These are phyloP conservation scores for Chaetoscypha palmicola DNA, from an alignment of 2,329 filamentous ascomycete genomes.

Conservation along the genomic window DNA sequence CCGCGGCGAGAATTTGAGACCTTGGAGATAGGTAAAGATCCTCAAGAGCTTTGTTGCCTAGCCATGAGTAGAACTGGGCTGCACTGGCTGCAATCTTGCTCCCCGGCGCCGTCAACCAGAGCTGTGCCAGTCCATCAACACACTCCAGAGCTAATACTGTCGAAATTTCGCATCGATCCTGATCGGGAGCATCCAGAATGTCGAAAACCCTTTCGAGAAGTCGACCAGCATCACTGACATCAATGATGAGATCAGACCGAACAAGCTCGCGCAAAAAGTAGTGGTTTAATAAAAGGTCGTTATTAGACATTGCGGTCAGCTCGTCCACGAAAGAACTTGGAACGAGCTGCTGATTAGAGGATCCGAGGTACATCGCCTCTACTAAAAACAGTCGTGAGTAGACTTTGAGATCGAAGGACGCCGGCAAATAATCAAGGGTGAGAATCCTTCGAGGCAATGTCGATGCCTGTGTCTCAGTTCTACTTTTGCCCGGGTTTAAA, in stretches of 20 bases:
- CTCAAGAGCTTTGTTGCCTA: slow-evolving; percentile 59
- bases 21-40: slow-evolving; percentile 63
- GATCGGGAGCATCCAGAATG: slow-evolving; percentile 50
- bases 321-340: slow-evolving; percentile 44
- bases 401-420: slow-evolving; percentile 23
- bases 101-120: slow-evolving; percentile 28
- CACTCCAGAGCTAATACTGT: slow-evolving; percentile 61
- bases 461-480: slow-evolving; percentile 30
- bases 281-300: slow-evolving; percentile 48
- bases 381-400: slow-evolving; percentile 22
- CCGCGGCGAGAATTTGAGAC: slow-evolving; percentile 59
- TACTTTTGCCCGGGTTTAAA: slow-evolving; percentile 48
- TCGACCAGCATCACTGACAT: slow-evolving; percentile 38
- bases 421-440: slow-evolving; percentile 21
- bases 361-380: slow-evolving; percentile 14
- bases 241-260: slow-evolving; percentile 44
- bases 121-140: slow-evolving; percentile 43
- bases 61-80: slow-evolving; percentile 72
- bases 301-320: slow-evolving; percentile 42
- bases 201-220: slow-evolving; percentile 46
- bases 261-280: slow-evolving; percentile 46
- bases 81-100: slow-evolving; percentile 58
- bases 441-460: slow-evolving; percentile 37
- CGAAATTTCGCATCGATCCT: slow-evolving; percentile 68
- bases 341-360: slow-evolving; percentile 36